A percentile compares a stretch with the other conserved stretches of the same genome.
These are phyloP conservation scores for Linnemannia zychae DNA, from an alignment of 192 early-diverging fungal species.

Conservation along the genomic window DNA sequence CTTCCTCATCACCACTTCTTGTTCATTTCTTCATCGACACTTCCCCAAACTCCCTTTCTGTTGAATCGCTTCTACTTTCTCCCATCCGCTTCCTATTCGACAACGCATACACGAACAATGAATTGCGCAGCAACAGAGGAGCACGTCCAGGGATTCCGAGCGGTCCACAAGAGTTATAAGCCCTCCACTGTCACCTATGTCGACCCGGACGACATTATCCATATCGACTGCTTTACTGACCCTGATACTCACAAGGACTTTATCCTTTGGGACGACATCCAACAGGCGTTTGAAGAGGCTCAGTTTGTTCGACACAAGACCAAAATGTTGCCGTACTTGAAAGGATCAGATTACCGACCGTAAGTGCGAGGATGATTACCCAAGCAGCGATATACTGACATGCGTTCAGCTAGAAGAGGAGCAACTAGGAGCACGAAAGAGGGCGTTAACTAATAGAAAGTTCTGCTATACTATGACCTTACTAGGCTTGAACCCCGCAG, in stretches of 20 bases:
- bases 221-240: background rate
- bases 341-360: constrained; percentile 7
- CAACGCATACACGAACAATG: background rate
- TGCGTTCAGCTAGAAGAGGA: background rate
- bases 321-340: constrained; percentile 3
- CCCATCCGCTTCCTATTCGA: background rate
- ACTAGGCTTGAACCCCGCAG: background rate
- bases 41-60: background rate
- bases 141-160: background rate
- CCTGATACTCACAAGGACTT: background rate
- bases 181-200: background rate
- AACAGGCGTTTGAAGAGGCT: background rate
- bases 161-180: background rate
- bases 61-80: background rate
- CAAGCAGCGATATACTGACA: no score
- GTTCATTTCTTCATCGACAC: background rate
- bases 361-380: constrained; percentile 9
- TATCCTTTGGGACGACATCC: constrained; percentile 22
- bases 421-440: background rate
- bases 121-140: background rate
- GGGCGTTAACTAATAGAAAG: background rate
- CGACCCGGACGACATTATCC: background rate
- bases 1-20: background rate
- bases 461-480: background rate
- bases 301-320: background rate